phyloP scores from a whole-genome alignment of 768 basidiomycete species.

The Trametes cubensis region DNA sequence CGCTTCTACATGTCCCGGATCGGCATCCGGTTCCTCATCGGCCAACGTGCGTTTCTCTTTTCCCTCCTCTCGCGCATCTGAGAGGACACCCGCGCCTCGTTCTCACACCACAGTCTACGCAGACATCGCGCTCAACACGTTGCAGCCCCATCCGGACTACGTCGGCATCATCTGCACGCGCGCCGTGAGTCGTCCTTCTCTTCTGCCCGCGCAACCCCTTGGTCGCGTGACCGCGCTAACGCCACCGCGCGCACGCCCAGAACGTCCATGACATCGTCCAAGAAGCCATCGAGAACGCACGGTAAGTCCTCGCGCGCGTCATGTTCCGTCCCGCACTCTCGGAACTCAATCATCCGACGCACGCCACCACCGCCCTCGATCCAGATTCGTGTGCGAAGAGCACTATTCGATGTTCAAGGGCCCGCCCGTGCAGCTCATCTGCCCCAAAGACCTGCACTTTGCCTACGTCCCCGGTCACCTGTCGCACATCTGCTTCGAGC shows the following conservation, averaged over 20 bases:
- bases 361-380: neutral
- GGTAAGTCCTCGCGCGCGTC: slow-evolving; percentile 22
- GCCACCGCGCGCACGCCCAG: slow-evolving; percentile 37
- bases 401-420: slow-evolving; percentile 94
- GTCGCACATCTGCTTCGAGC: slow-evolving; percentile 95
- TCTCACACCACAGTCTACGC: slow-evolving; percentile 5
- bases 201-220: neutral
- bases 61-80: neutral
- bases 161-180: slow-evolving; percentile 98
- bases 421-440: slow-evolving; percentile 95
- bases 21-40: slow-evolving; percentile 95
- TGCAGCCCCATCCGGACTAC: slow-evolving; percentile 86
- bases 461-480: slow-evolving; percentile 96
- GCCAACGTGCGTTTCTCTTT: slow-evolving; percentile 67
- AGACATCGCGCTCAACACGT: slow-evolving; percentile 95
- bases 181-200: slow-evolving; percentile 52
- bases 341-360: neutral
- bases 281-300: slow-evolving; percentile 97
- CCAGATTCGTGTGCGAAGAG: slow-evolving; percentile 86
- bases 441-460: slow-evolving; percentile 83
- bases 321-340: neutral
- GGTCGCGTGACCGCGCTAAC: slow-evolving; percentile 7
- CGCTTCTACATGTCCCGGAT: slow-evolving; percentile 96
- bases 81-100: neutral
- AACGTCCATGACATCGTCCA: slow-evolving; percentile 98